Base-by-base conservation (phyloP, 768 basidiomycete species). In the Pholiota molesta region DNA sequence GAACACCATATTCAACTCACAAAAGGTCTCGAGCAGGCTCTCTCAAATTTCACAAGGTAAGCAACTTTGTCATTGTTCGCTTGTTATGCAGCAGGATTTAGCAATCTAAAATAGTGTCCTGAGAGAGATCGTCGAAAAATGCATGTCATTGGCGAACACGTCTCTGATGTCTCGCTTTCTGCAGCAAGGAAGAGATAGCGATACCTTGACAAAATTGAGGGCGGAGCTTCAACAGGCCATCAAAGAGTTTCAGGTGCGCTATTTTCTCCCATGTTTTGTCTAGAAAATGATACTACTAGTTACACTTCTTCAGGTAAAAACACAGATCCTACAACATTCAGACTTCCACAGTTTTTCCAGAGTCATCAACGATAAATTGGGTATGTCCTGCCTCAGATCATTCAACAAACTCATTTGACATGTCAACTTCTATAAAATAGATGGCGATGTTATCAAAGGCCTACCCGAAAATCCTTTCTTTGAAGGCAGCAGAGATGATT, bases 141-240 rank as follows among this genome's bases (percentile, higher is more conserved):
- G 53, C 53, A 54, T 37, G 17, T 11, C 3, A 9, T 21, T 54
- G n/a, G 33, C 53, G 7, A 29, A 39, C 33, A 35, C 33, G 33
- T 54, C 53, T 39, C 5, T 54, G 23, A 8, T 54, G 10, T 37
- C 53, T 37, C 53, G 53, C 1, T 39, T 54, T 21, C 13, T 54
- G n/a, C 53, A 54, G 10, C 53, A 54, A 35, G 53, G 53, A 54
- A 37, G 53, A 54, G 53, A 54, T 37, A 54, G 33, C 16, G 53
- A 54, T 35, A 54, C n/a, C 23, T 35, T 54, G 33, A 19, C 39
- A 21, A 35, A 54, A 37, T 21, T 54, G 53, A 54, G n/a, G n/a
- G 53, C 17, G 11, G 35, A 35, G 13, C 33, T 54, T n/a, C 53
- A 54, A 26, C 33, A 37, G n/a, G 33, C 33, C 10, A 39, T 54